These are phyloP conservation scores for Taphrina flavorubra DNA, from an alignment of 1,139 yeast genomes.

Conservation along the genomic window DNA sequence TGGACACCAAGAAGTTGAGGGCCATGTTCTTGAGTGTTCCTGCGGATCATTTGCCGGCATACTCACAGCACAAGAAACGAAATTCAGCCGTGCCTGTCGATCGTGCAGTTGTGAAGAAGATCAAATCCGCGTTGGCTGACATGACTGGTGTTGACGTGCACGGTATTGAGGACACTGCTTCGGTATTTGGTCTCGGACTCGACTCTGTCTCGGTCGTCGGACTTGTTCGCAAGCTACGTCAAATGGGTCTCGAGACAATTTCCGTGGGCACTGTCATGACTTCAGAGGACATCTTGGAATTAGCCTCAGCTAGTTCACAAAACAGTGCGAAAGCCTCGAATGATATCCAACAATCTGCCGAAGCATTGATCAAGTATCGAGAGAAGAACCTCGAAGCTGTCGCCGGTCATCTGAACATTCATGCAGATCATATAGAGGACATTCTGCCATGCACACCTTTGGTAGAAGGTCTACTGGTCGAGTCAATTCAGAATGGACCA, in stretches of 20 bases:
- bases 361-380: neutral
- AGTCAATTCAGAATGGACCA: conserved; percentile 33
- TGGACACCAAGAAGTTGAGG: conserved; percentile 44
- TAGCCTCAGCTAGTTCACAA: neutral
- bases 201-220: conserved; percentile 47
- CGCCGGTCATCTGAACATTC: conserved; percentile 34
- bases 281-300: conserved; percentile 17
- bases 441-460: conserved; percentile 47
- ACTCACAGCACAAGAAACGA: neutral
- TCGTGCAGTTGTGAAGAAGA: neutral
- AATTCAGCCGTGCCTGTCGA: neutral
- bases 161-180: conserved; percentile 31
- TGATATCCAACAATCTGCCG: neutral
- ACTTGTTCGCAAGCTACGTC: conserved; percentile 41
- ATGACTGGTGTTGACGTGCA: conserved; percentile 14
- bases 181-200: conserved; percentile 48
- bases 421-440: conserved; percentile 42
- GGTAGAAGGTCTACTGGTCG: conserved; percentile 47
- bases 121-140: conserved; percentile 31
- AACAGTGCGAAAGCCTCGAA: neutral
- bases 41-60: neutral
- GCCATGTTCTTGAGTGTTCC: conserved; percentile 34
- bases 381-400: neutral
- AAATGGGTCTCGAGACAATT: conserved; percentile 10
- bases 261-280: conserved; percentile 43